phyloP scores from a whole-genome alignment of 129 eudicot species.

The sunflower (Helianthus annuus) region HanXRQr2.0-SUNRISE NC_035439.2:141018789-141019288 shows the following conservation, averaged over 20 bases:
- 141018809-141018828: conserved; percentile 38
- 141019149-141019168: conserved; percentile 25
- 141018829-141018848: conserved; percentile 60
- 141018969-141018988: too few species aligned
- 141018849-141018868: conserved; percentile 62
- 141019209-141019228: conserved; percentile 6
- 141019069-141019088: background rate
- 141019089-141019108: background rate
- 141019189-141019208: conserved; percentile 4
- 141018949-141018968: too few species aligned
- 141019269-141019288: conserved; percentile 25
- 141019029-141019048: conserved; percentile 11
- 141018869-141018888: background rate
- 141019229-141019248: conserved; percentile 21
- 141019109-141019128: background rate
- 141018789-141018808: background rate
- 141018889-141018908: too few species aligned
- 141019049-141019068: background rate
- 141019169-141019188: background rate
- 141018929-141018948: too few species aligned
- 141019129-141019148: conserved; percentile 11
- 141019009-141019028: too few species aligned
- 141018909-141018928: too few species aligned
- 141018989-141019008: too few species aligned
- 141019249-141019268: conserved; percentile 27